Evolutionary conservation across 208 protist species (phyloP).

Genomic region (Phytomonas sp.): DNA sequence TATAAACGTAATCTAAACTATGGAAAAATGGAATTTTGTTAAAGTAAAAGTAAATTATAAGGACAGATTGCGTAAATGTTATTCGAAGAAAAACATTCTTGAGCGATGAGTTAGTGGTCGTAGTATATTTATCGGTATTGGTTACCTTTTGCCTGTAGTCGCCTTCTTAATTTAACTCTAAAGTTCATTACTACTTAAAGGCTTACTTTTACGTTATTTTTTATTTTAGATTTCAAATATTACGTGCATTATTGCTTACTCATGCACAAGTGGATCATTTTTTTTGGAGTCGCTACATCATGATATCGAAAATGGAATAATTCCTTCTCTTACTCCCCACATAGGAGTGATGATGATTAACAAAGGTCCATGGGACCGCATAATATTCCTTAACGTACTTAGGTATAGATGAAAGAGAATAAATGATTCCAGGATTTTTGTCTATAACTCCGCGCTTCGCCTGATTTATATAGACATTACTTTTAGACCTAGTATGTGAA

Average conservation of each 20-base stretch:
- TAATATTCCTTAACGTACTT: not conserved
- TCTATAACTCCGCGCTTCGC: not conserved
- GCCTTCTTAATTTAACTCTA: not conserved
- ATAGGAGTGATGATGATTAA: not conserved
- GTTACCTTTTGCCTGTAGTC: not conserved
- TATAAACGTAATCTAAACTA: not conserved
- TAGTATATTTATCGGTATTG: not conserved
- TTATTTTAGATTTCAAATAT: not conserved
- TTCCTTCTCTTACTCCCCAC: not conserved
- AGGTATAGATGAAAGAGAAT: not conserved
- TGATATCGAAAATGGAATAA: not conserved
- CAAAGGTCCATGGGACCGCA: not conserved
- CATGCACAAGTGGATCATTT: not conserved
- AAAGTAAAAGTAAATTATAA: not conserved
- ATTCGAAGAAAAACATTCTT: not conserved
- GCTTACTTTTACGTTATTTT: conserved; percentile 7
- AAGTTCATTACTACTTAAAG: not conserved
- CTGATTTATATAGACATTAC: not conserved
- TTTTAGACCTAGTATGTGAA: not conserved
- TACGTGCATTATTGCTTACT: not conserved
- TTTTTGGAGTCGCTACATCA: not conserved
- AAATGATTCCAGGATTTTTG: not conserved
- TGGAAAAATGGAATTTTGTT: not conserved
- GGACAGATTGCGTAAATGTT: not conserved
- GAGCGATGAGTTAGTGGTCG: not conserved